phyloP scores from a whole-genome alignment of 495 filamentous ascomycete genomes.

The Tuber borchii region DNA sequence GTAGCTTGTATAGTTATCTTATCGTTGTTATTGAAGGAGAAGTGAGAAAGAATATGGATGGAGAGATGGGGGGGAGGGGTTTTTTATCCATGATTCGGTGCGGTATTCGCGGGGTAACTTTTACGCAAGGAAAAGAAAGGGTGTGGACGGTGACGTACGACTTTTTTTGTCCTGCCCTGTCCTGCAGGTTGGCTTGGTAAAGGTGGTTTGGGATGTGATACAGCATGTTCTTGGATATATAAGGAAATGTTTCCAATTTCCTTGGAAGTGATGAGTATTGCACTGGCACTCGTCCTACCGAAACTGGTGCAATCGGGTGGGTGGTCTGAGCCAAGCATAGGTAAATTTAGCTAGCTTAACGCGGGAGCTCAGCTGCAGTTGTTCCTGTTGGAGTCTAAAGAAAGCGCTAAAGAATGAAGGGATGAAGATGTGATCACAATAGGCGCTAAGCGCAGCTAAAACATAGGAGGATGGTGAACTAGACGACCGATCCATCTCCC shows the following conservation, averaged over 20 bases:
- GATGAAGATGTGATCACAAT: too few relatives aligned
- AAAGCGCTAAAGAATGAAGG: too few relatives aligned
- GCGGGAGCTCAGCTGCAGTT: too few relatives aligned
- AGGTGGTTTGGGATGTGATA: not conserved
- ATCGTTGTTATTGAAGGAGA: not conserved
- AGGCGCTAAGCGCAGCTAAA: too few relatives aligned
- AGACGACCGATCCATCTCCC: too few relatives aligned
- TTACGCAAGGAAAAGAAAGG: not conserved
- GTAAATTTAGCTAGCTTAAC: too few relatives aligned
- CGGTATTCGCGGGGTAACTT: conserved; percentile 1
- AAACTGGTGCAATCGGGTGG: too few relatives aligned
- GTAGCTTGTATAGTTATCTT: not conserved
- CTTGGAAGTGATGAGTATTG: not conserved
- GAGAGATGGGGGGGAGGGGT: not conserved
- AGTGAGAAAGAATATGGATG: conserved; percentile 4
- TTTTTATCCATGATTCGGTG: conserved; percentile 21
- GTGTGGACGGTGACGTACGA: not conserved
- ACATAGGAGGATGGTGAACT: too few relatives aligned
- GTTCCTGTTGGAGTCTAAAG: too few relatives aligned
- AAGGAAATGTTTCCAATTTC: not conserved
- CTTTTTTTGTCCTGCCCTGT: not conserved
- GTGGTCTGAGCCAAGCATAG: too few relatives aligned
- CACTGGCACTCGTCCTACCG: not conserved
- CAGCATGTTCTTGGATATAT: not conserved
- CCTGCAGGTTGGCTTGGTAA: not conserved